Conservation (phyloP, 306 rosid species). For the Alnus rubra region DNA sequence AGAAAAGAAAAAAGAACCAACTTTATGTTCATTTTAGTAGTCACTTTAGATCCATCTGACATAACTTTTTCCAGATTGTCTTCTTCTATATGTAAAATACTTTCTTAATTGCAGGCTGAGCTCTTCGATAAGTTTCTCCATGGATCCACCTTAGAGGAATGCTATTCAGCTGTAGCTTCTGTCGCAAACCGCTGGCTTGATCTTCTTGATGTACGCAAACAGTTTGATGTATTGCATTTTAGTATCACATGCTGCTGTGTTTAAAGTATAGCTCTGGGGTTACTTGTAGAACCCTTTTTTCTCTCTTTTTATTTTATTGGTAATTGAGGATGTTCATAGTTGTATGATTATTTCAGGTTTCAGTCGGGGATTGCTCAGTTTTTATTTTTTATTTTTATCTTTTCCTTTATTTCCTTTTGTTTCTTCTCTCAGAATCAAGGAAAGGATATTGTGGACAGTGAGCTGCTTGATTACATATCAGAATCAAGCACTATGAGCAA, state of each 20-base stretch:
- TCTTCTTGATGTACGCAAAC: conserved; percentile 87
- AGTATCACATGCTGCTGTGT: conserved; percentile 17
- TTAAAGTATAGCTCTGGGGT: conserved; percentile 8
- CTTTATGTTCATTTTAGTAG: background rate
- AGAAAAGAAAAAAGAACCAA: background rate
- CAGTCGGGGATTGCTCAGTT: background rate
- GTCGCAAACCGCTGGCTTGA: conserved; percentile 96
- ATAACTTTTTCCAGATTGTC: conserved; percentile 3
- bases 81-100: conserved; percentile 18
- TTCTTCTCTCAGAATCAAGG: conserved; percentile 75
- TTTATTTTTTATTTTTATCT: background rate
- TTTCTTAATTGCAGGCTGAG: conserved; percentile 71
- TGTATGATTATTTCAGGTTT: background rate
- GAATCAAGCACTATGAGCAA: conserved; percentile 99
- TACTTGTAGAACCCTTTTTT: background rate
- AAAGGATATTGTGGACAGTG: conserved; percentile 83
- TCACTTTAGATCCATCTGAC: background rate
- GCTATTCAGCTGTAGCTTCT: conserved; percentile 88
- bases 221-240: conserved; percentile 22
- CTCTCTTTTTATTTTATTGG: background rate
- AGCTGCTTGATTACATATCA: conserved; percentile 94
- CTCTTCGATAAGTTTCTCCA: conserved; percentile 93
- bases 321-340: conserved; percentile 25
- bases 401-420: conserved; percentile 17
- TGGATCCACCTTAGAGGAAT: conserved; percentile 85